Base-by-base conservation (phyloP, 257 asterid species). In the Solanum virginianum region DNA sequence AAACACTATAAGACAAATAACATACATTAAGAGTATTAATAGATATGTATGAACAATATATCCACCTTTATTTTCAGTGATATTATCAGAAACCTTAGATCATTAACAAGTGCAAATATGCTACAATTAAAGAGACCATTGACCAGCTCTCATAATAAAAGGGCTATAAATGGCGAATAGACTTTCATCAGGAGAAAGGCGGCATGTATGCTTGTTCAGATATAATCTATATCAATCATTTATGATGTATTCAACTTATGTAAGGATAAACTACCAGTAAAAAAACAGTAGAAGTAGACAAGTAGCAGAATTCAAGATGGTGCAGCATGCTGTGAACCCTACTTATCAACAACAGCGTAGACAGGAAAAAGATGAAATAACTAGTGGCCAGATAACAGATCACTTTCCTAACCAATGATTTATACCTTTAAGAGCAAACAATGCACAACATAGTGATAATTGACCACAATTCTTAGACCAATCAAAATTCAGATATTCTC, bases 1-100 rank as follows among this genome's bases (percentile, higher is more conserved):
- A 74, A 87, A 90, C 92, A 81, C 99, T 95, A 92, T 79, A 85
- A 83, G 71, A 74, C 75, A 53, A 83, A 87, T 22, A 72, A 88
- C 82, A 68, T 79, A 26, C 65, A 79, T 53, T 47, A 79, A 26
- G 49, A 79, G 65, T 16, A 79, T 53, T 53, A 29, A 51, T 51
- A 77, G 82, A 53, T 79, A 53, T 17, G 41, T 79, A 26, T 16
- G 65, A 79, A 53, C 26, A 10, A 17, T 16, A 49, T 24, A 75
- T 75, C 81, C 81, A 51, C 60, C 57, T 49, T 49, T 22, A 75
- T 49, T 41, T 39, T 75, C 82, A 75, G 62, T 75, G 82, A 75
- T 49, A 24, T 29, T 14, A 49, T 75, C 60, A 75, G 39, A 49
- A 24, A 49, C 62, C 62, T 49, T 75, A 24, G 15, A 75, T 75